Percentiles rank a stretch among this genome's conserved stretches.
Conservation (phyloP, 2,329 filamentous ascomycete genomes). For the Nannizziopsis arthrosporioides region DNA sequence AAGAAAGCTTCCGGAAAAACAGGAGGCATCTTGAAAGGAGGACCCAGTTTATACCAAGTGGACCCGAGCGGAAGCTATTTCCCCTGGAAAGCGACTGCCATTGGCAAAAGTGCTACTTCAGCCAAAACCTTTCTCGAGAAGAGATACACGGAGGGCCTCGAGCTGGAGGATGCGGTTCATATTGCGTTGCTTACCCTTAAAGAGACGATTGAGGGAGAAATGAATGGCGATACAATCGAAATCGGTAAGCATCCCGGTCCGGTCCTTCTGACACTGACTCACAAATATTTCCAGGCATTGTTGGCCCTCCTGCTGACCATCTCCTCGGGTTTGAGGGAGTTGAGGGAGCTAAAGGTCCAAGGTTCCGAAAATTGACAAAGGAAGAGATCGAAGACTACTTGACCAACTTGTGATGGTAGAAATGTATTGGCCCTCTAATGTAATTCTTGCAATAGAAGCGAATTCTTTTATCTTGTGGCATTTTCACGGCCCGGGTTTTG, state of each 20-base stretch:
- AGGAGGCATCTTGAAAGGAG: conserved; percentile 87
- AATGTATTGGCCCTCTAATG: neutral
- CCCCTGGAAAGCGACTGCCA: conserved; percentile 98
- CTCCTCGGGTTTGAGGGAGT: conserved; percentile 64
- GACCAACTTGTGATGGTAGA: conserved; percentile 69
- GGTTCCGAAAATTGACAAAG: conserved; percentile 61
- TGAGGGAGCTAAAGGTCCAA: conserved; percentile 33
- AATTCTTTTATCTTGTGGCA: too few species aligned
- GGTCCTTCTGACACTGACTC: conserved; percentile 11
- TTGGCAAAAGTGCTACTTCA: conserved; percentile 95
- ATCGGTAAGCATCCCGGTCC: conserved; percentile 54
- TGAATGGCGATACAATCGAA: conserved; percentile 97
- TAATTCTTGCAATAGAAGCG: too few species aligned
- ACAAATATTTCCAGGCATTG: conserved; percentile 55
- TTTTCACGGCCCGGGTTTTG: too few species aligned
- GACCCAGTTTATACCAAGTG: conserved; percentile 95
- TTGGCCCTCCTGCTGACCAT: conserved; percentile 86
- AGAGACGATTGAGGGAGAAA: conserved; percentile 98
- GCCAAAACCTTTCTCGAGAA: conserved; percentile 99
- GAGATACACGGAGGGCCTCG: conserved; percentile 91
- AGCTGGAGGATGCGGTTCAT: conserved; percentile 96
- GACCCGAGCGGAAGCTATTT: conserved; percentile 99
- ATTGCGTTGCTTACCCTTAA: conserved; percentile 95
- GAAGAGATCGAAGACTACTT: conserved; percentile 99
- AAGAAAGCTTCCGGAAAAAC: conserved; percentile 75